These are phyloP conservation scores for Nicotiana noctiflora DNA, from an alignment of 257 asterid genomes.

Conservation along the genomic window DNA sequence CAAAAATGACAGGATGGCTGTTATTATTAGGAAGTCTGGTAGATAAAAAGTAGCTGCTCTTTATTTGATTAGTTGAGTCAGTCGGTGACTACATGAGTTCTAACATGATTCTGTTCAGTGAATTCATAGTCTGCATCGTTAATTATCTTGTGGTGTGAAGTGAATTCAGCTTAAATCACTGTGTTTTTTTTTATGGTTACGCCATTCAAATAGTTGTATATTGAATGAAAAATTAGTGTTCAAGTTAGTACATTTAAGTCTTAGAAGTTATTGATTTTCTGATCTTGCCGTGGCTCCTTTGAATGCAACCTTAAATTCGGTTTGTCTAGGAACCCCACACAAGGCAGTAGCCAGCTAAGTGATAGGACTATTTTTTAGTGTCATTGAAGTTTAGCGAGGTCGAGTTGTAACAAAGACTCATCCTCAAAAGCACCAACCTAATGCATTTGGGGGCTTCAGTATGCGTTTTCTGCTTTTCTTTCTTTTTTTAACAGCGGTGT, in stretches of 20 bases:
- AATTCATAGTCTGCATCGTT: not conserved
- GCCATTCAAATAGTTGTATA: not conserved
- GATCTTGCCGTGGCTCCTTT: not conserved
- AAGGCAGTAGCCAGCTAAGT: not conserved
- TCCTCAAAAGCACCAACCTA: not conserved
- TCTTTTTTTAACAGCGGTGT: too few relatives aligned
- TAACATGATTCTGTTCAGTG: not conserved
- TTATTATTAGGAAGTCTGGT: not conserved
- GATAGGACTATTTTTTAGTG: not conserved
- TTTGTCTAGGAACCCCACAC: not conserved
- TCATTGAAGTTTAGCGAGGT: not conserved
- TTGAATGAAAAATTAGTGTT: not conserved
- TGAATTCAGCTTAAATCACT: not conserved
- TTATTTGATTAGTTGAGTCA: not conserved
- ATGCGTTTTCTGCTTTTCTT: too few relatives aligned
- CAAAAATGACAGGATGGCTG: not conserved
- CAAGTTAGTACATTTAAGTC: not conserved
- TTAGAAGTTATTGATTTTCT: not conserved
- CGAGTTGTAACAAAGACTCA: not conserved
- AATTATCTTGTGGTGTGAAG: not conserved
- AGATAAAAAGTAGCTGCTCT: not conserved
- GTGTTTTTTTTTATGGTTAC: not conserved
- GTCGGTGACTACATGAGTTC: not conserved
- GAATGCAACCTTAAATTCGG: not conserved
- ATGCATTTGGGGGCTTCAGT: too few relatives aligned